These are phyloP conservation scores for Malassezia caprae DNA, from an alignment of 1,284 basidiomycete genomes.

Conservation along the genomic window DNA sequence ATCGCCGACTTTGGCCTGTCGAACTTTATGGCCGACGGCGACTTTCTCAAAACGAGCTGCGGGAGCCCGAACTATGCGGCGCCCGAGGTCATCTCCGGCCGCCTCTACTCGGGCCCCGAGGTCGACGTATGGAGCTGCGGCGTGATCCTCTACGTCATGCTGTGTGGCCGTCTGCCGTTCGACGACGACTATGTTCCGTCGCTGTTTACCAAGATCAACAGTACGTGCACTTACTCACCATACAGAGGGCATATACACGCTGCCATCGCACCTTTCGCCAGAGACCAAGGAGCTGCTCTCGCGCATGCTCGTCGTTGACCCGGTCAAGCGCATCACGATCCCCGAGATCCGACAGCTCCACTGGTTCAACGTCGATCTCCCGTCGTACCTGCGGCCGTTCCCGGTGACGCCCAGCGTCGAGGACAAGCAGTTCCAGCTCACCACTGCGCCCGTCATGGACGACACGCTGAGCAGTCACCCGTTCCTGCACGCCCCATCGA, in stretches of 20 bases:
- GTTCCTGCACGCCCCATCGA: neutral
- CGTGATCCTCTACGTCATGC: constrained; percentile 47
- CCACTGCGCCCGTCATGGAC: constrained; percentile 23
- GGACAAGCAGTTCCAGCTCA: constrained; percentile 54
- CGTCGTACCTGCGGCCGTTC: constrained; percentile 56
- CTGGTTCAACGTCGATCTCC: constrained; percentile 45
- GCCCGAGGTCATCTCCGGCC: constrained; percentile 45
- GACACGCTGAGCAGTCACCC: constrained; percentile 6
- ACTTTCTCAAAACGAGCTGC: constrained; percentile 47
- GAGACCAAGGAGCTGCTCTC: constrained; percentile 41
- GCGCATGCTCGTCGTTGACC: constrained; percentile 47
- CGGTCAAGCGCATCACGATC: constrained; percentile 46
- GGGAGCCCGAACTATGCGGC: constrained; percentile 48
- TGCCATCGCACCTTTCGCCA: constrained; percentile 41
- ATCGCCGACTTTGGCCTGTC: constrained; percentile 48
- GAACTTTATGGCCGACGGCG: constrained; percentile 48
- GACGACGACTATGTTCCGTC: constrained; percentile 48
- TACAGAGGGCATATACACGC: constrained; percentile 35
- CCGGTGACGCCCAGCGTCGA: constrained; percentile 60
- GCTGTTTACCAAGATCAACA: constrained; percentile 48
- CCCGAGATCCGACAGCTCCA: constrained; percentile 41
- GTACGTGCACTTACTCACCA: constrained; percentile 1
- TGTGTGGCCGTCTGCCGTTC: constrained; percentile 44
- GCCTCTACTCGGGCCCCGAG: constrained; percentile 46
- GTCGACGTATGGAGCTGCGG: constrained; percentile 48